Conservation (phyloP, 78 protist genomes). For the Monosiga brevicollis region DNA sequence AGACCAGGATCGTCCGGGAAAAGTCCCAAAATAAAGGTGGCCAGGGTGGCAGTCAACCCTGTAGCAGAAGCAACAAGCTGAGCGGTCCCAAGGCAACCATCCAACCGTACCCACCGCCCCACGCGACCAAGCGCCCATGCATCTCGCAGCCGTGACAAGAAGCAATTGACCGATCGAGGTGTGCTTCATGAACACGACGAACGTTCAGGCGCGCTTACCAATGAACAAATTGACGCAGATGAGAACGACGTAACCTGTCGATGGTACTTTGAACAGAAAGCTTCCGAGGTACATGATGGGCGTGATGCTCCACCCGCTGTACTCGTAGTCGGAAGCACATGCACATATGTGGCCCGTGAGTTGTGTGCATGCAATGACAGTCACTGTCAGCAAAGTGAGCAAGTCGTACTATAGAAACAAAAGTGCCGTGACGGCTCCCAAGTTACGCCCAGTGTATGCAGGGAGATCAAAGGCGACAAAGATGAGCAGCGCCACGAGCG, state of each 20-base stretch:
- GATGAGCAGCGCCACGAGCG: not conserved
- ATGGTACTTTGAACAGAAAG: not conserved
- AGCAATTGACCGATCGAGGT: no score
- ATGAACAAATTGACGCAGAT: conserved; percentile 12
- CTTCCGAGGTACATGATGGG: not conserved
- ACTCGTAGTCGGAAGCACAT: no score
- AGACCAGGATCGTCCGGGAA: not conserved
- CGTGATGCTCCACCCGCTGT: conserved; percentile 3
- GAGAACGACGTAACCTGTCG: conserved; percentile 1
- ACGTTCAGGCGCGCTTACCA: no score
- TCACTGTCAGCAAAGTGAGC: no score
- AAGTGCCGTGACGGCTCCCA: not conserved
- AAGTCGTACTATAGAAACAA: not conserved
- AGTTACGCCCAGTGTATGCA: conserved; percentile 1
- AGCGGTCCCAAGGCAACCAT: no score
- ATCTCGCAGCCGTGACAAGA: no score
- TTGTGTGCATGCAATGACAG: no score
- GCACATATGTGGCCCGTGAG: no score
- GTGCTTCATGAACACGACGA: no score
- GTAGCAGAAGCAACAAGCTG: no score
- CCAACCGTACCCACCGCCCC: no score
- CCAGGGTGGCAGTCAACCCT: not conserved
- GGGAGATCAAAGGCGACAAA: not conserved
- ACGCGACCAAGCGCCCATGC: no score
- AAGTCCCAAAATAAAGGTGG: not conserved